Percentiles rank a stretch among this genome's conserved stretches.
Evolutionary conservation across 2,329 filamentous ascomycete genomes (phyloP).

Genomic region (Alternaria arbusti): DNA sequence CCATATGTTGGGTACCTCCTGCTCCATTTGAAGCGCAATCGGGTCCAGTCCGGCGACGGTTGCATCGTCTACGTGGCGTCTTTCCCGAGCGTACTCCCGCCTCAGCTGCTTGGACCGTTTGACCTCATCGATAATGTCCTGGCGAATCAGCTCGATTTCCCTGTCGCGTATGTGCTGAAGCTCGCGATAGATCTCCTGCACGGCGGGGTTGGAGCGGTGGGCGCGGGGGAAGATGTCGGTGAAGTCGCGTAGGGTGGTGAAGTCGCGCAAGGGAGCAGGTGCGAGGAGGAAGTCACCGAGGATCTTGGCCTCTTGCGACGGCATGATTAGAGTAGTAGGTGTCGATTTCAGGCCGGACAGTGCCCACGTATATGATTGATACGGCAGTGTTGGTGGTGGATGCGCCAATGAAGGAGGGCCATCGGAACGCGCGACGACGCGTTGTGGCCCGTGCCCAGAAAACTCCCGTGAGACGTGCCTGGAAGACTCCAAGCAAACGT

Average conservation of each 20-base stretch:
- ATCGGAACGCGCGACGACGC: slow-evolving; percentile 31
- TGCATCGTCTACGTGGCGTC: slow-evolving; percentile 61
- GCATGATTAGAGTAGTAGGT: slow-evolving; percentile 56
- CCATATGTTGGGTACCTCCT: slow-evolving; percentile 40
- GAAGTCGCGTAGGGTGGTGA: slow-evolving; percentile 78
- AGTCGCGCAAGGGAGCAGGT: slow-evolving; percentile 74
- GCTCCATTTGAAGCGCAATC: slow-evolving; percentile 66
- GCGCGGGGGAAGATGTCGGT: slow-evolving; percentile 75
- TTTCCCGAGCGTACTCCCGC: slow-evolving; percentile 62
- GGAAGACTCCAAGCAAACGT: slow-evolving; percentile 14
- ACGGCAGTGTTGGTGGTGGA: slow-evolving; percentile 22
- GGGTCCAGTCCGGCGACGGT: slow-evolving; percentile 61
- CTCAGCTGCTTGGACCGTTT: slow-evolving; percentile 65
- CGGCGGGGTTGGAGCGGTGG: slow-evolving; percentile 69
- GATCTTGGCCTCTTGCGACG: slow-evolving; percentile 76
- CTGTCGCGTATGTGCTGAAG: slow-evolving; percentile 75
- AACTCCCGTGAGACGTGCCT: slow-evolving; percentile 23
- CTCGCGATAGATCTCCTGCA: slow-evolving; percentile 77
- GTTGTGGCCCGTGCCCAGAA: slow-evolving; percentile 28
- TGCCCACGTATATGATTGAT: background rate
- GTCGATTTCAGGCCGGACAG: background rate
- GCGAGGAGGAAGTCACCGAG: slow-evolving; percentile 79
- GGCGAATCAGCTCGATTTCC: slow-evolving; percentile 70
- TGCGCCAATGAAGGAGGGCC: background rate
- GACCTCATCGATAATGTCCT: slow-evolving; percentile 70